A percentile compares a stretch with the other conserved stretches of the same genome.
These are phyloP conservation scores for Neolentinus lepideus DNA, from an alignment of 1,284 basidiomycete species.

Conservation along the genomic window DNA sequence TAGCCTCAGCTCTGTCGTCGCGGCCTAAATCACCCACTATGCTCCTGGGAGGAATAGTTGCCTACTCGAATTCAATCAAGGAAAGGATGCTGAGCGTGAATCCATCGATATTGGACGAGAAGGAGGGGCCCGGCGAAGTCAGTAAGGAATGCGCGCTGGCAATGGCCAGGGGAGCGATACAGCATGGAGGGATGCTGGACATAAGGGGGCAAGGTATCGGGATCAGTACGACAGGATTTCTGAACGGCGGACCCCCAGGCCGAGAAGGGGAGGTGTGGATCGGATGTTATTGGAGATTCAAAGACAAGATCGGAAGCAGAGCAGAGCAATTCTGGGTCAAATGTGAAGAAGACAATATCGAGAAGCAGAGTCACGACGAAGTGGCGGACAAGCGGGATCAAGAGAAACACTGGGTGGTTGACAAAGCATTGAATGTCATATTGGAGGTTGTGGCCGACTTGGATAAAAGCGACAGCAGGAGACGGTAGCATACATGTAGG, in stretches of 20 bases:
- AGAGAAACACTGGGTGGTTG: neutral
- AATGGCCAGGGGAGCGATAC: neutral
- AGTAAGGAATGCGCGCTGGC: neutral
- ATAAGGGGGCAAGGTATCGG: neutral
- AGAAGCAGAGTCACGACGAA: neutral
- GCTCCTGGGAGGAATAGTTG: neutral
- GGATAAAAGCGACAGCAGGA: neutral
- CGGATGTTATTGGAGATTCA: slow-evolving; percentile 1
- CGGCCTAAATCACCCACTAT: neutral
- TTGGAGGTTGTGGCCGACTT: neutral
- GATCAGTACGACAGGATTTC: neutral
- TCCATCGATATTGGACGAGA: neutral
- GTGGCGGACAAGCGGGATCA: neutral
- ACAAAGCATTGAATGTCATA: neutral
- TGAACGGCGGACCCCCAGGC: neutral
- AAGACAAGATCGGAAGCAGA: neutral
- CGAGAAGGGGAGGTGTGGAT: neutral
- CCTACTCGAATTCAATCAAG: neutral
- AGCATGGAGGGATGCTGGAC: neutral
- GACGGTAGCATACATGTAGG: neutral
- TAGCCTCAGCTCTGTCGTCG: neutral
- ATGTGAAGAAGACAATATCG: neutral
- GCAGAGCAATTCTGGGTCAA: neutral
- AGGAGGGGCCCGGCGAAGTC: neutral
- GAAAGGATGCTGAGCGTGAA: neutral